Evolutionary conservation across 192 early-diverging fungal genomes (phyloP), one percentile per base, ranked within the genome.

Genomic region (Backusella tarrabulga): DNA sequence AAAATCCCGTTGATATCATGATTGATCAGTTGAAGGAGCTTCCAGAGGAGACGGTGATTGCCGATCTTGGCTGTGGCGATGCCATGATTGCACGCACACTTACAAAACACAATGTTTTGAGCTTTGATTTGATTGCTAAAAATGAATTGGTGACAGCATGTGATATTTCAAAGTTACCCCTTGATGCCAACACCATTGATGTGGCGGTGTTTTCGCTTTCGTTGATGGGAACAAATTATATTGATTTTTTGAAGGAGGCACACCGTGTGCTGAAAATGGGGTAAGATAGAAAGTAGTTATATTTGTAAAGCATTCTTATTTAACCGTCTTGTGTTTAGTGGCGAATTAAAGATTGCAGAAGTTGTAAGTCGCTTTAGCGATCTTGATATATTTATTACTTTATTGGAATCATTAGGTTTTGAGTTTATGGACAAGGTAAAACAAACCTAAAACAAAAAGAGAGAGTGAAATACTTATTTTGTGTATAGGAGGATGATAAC

Each of bases 61-160:
- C 93, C 1, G 98, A 99, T 85, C 85, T 99, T 82, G 98, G 98
- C 19, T 99, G 98, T 76, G 98, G 98, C 32, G 98, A 98, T 80
- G 98, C 96, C 14, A 91, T 90, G 82, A 87, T 99, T 78, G 94
- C 94, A 1, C 88, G 84, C 17, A 84, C 95, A 15, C 83, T 89
- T 46, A 84, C 86, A 36, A 80, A 85, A 73, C 86, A 90, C 77
- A 88, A 91, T 7, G 88, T 95, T 34, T 87, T 94, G 72, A 96
- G 94, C 38, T 99, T 97, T 85, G 97, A 99, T 84, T 83, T 99
- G 72, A 90, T 95, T 1, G 91, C 91, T 6, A 89, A 88, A 79
- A 94, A 95, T 77, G 86, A 91, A 35, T 84, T 84, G 23, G 92
- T 99, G 5, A 93, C 92, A 11, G 93, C 95, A 1, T 98, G 96